phyloP scores from a whole-genome alignment of 1,284 basidiomycete genomes.

The Melampsora larici-populina region DNA sequence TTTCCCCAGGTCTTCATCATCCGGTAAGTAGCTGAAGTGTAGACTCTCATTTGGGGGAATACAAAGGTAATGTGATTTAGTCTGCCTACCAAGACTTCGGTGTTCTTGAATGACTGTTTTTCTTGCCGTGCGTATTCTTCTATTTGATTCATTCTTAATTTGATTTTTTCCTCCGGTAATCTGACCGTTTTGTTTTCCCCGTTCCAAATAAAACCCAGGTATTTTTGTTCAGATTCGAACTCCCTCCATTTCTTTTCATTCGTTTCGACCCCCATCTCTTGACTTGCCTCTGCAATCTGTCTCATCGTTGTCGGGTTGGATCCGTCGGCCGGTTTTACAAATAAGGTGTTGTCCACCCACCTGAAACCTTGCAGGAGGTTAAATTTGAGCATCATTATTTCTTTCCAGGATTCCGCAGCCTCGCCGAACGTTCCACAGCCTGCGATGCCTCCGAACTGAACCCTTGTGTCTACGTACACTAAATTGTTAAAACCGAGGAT shows the following conservation, averaged over 20 bases:
- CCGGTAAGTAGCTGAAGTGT: too few relatives aligned
- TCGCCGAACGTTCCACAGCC: constrained; percentile 11
- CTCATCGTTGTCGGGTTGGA: background rate
- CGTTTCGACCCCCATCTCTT: background rate
- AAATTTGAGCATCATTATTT: background rate
- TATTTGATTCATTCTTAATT: too few relatives aligned
- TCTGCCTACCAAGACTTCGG: background rate
- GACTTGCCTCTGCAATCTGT: background rate
- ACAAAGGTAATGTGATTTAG: too few relatives aligned
- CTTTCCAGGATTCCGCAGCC: constrained; percentile 3
- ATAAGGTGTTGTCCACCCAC: constrained; percentile 16
- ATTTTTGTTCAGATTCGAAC: background rate
- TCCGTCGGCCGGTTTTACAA: background rate
- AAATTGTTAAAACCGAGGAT: background rate
- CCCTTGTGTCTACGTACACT: background rate
- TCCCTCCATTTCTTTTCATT: background rate
- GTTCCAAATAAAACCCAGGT: background rate
- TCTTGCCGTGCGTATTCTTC: too few relatives aligned
- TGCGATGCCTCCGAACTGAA: too few relatives aligned
- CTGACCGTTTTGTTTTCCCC: too few relatives aligned
- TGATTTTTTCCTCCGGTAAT: too few relatives aligned
- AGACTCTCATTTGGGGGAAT: too few relatives aligned
- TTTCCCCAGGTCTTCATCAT: too few relatives aligned
- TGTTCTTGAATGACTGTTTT: too few relatives aligned
- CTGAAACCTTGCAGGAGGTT: background rate